A percentile compares a stretch with the other conserved stretches of the same genome.
Evolutionary conservation across 441 rosid species (phyloP).

Genomic region (Adansonia gregorii): DNA sequence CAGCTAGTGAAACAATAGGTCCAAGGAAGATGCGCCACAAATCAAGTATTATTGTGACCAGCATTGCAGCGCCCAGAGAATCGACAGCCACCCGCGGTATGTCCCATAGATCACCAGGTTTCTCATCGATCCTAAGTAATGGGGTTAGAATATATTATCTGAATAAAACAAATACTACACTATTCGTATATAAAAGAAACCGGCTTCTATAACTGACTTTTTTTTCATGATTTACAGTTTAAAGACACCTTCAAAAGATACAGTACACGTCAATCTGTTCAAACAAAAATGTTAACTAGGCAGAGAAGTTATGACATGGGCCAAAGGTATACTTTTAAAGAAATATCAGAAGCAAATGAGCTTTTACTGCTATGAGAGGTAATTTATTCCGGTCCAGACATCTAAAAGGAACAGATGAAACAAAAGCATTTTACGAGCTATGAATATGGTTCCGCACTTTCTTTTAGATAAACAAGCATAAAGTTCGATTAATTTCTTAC

Average conservation of each 20-base stretch:
- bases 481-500: constrained; percentile 45
- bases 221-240: not conserved
- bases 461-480: constrained; percentile 14
- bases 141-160: not conserved
- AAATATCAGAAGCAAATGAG: not conserved
- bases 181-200: not conserved
- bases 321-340: not conserved
- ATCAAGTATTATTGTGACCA: constrained; percentile 93
- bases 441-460: not conserved
- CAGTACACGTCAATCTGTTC: not conserved
- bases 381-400: not conserved
- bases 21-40: constrained; percentile 94
- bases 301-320: not conserved
- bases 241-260: not conserved
- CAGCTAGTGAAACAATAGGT: constrained; percentile 71
- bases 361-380: not conserved
- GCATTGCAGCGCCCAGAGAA: constrained; percentile 98
- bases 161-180: not conserved
- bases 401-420: not conserved
- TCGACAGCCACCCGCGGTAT: constrained; percentile 85
- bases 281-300: not conserved
- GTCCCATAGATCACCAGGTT: constrained; percentile 82
- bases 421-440: constrained; percentile 12
- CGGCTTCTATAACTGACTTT: not conserved
- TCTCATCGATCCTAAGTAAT: constrained; percentile 81